A percentile compares a stretch with the other conserved stretches of the same genome.
These are phyloP conservation scores for Ambrosiella xylebori DNA, from an alignment of 2,329 filamentous ascomycete species.

Conservation along the genomic window DNA sequence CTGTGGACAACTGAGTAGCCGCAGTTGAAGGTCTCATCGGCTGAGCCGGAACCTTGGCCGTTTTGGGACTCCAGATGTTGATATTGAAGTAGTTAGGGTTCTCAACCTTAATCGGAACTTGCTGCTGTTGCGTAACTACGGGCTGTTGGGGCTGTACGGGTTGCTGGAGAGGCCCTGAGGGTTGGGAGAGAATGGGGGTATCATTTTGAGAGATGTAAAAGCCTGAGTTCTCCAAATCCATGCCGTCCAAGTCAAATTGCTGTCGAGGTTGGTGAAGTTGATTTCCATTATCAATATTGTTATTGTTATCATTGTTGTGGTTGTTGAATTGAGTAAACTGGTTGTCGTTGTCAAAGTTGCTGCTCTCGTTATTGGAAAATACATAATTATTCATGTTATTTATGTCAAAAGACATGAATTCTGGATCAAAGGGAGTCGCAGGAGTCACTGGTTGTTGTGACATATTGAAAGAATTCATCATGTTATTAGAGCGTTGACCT, in stretches of 20 bases:
- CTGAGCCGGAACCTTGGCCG: slow-evolving; percentile 22
- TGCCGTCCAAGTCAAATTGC: not conserved
- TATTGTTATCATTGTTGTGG: not conserved
- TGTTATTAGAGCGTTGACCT: not conserved
- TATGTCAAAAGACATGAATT: not conserved
- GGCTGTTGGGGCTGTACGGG: slow-evolving; percentile 6
- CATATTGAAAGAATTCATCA: not conserved
- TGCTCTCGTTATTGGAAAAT: not conserved
- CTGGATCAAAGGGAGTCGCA: not conserved
- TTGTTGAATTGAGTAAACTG: not conserved
- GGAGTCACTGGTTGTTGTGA: not conserved
- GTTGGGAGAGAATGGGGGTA: not conserved
- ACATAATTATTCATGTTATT: too few species aligned
- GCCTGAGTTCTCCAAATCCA: not conserved
- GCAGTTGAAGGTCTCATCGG: slow-evolving; percentile 12
- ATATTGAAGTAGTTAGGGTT: slow-evolving; percentile 14
- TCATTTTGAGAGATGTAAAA: not conserved
- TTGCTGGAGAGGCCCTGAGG: not conserved
- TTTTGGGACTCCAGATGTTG: slow-evolving; percentile 21
- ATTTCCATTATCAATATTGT: not conserved
- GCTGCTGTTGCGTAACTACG: not conserved
- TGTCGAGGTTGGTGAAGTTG: not conserved
- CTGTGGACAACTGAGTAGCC: slow-evolving; percentile 13
- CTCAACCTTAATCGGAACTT: not conserved
- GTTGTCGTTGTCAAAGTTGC: not conserved